Conservation (phyloP, 805 yeast genomes). For the Pichia heedii region DNA sequence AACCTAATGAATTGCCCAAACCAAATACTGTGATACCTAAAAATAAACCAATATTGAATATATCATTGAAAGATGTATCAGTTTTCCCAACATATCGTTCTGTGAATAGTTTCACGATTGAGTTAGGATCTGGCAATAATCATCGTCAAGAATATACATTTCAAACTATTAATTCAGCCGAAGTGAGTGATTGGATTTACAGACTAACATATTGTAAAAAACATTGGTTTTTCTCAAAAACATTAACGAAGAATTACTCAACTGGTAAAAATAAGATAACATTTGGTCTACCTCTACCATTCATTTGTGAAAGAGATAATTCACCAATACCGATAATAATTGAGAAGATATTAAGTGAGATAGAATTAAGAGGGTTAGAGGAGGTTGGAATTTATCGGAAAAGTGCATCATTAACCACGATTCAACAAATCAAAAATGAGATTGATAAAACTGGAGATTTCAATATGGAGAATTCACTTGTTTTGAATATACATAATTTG, state of each 20-base stretch:
- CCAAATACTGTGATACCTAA: constrained; percentile 31
- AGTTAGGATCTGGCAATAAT: constrained; percentile 13
- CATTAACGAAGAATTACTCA: constrained; percentile 16
- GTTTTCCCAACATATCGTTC: constrained; percentile 45
- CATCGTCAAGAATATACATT: constrained; percentile 40
- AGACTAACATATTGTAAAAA: constrained; percentile 38
- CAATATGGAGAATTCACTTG: constrained; percentile 33
- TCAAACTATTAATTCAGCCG: constrained; percentile 55
- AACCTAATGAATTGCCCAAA: constrained; percentile 53
- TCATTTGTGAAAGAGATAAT: constrained; percentile 66
- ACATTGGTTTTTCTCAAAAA: constrained; percentile 47
- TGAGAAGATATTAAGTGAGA: constrained; percentile 55
- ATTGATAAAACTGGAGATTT: constrained; percentile 41
- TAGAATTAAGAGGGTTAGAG: constrained; percentile 80
- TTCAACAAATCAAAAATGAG: constrained; percentile 33
- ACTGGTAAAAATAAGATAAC: constrained; percentile 29
- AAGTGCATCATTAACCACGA: constrained; percentile 42
- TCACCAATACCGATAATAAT: constrained; percentile 57
- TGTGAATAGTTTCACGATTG: constrained; percentile 42
- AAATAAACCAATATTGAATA: constrained; percentile 39
- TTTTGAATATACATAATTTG: constrained; percentile 71
- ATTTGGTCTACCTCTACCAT: constrained; percentile 79
- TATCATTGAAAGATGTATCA: constrained; percentile 37
- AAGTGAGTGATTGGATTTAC: constrained; percentile 67
- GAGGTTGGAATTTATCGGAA: constrained; percentile 86